Conservation (phyloP, 1,139 yeast genomes). For the Schwanniomyces etchellsii region DNA sequence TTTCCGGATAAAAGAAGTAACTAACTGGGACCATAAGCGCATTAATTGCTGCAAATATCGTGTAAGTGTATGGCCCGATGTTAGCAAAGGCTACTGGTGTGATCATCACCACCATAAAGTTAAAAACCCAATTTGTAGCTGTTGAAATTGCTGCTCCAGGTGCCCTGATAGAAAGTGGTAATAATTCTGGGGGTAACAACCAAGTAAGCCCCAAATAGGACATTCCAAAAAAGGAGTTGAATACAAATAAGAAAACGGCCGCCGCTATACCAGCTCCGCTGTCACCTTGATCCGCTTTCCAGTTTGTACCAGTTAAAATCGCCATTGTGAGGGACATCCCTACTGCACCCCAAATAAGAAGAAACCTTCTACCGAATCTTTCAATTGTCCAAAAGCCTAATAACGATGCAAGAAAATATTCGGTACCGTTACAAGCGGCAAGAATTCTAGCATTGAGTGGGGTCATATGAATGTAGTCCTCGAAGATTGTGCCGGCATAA, state of each 20-base stretch:
- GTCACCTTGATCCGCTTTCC: slow-evolving; percentile 12
- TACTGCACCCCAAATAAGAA: slow-evolving; percentile 47
- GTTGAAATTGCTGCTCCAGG: slow-evolving; percentile 45
- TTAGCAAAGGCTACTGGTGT: slow-evolving; percentile 31
- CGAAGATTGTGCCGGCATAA: slow-evolving; percentile 44
- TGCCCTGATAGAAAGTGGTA: slow-evolving; percentile 53
- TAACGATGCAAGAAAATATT: slow-evolving; percentile 37
- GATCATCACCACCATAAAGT: slow-evolving; percentile 41
- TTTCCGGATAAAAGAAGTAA: slow-evolving; percentile 44
- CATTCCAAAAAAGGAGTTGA: slow-evolving; percentile 45
- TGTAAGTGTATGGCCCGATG: slow-evolving; percentile 30
- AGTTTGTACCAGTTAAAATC: slow-evolving; percentile 16
- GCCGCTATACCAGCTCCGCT: slow-evolving; percentile 31
- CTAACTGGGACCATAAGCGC: slow-evolving; percentile 47
- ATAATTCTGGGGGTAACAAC: slow-evolving; percentile 55
- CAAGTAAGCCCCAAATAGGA: slow-evolving; percentile 51
- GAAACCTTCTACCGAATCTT: slow-evolving; percentile 46
- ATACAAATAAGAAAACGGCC: slow-evolving; percentile 31
- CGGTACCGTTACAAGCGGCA: slow-evolving; percentile 17
- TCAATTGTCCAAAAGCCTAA: slow-evolving; percentile 44
- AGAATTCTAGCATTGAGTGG: slow-evolving; percentile 26
- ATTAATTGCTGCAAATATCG: slow-evolving; percentile 35
- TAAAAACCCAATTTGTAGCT: slow-evolving; percentile 39
- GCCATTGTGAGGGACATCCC: slow-evolving; percentile 38
- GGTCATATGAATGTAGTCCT: slow-evolving; percentile 20